These are phyloP conservation scores for Yamadazyma spencermartinsiae DNA, from an alignment of 1,139 yeast species.

Conservation along the genomic window DNA sequence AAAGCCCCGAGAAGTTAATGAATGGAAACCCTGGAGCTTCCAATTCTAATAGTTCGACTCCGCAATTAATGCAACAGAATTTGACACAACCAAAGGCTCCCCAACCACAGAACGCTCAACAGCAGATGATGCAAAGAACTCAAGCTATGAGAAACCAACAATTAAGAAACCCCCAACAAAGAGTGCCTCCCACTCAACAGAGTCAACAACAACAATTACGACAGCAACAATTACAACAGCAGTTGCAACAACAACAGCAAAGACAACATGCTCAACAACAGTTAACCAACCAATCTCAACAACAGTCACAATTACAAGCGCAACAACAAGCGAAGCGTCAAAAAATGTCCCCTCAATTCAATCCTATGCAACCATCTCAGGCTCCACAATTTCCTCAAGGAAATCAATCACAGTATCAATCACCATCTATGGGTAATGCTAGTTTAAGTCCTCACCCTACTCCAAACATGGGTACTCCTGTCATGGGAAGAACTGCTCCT, in stretches of 20 bases:
- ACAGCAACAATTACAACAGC: constrained; percentile 14
- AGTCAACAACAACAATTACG: constrained; percentile 8
- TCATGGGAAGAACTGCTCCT: constrained; percentile 16
- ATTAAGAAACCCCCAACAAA: constrained; percentile 9
- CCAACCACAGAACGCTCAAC: constrained; percentile 14
- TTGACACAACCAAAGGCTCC: neutral
- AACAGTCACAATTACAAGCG: constrained; percentile 14
- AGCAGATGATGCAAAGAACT: constrained; percentile 12
- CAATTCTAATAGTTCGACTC: constrained; percentile 7
- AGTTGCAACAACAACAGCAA: constrained; percentile 25
- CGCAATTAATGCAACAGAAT: constrained; percentile 8
- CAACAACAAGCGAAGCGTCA: constrained; percentile 14
- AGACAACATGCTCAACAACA: constrained; percentile 20
- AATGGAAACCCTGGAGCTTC: neutral
- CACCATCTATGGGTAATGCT: constrained; percentile 12
- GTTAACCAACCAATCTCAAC: constrained; percentile 13
- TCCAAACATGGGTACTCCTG: constrained; percentile 18
- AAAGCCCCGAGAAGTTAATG: constrained; percentile 17
- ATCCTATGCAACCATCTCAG: constrained; percentile 17
- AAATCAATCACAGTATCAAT: constrained; percentile 8
- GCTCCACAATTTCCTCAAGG: constrained; percentile 10
- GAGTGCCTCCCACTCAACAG: constrained; percentile 4
- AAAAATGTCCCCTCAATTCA: constrained; percentile 22
- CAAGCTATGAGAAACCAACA: constrained; percentile 18
- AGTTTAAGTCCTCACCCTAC: constrained; percentile 10